Evolutionary conservation across 768 basidiomycete genomes (phyloP).

Genomic region (Holtermannia corniformis): DNA sequence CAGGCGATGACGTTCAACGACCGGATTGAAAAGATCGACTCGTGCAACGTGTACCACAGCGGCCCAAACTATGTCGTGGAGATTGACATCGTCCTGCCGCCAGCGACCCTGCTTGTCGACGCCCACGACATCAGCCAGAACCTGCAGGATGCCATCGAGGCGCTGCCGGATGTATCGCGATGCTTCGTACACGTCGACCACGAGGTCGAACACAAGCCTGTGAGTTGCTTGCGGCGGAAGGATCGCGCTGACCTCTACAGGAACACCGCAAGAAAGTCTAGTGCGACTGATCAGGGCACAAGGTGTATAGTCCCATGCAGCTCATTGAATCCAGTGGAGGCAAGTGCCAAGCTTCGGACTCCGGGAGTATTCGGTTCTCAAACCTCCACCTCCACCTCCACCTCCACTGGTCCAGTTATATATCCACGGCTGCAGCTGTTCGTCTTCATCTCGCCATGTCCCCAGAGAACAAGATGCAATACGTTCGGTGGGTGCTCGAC

Average conservation of each 20-base stretch:
- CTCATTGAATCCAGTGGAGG: too few species aligned
- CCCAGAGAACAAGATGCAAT: neutral
- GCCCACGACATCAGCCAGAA: slow-evolving; percentile 41
- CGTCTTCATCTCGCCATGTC: neutral
- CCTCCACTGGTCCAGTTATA: too few species aligned
- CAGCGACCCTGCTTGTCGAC: slow-evolving; percentile 73
- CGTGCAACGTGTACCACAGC: slow-evolving; percentile 78
- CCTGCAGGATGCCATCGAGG: slow-evolving; percentile 61
- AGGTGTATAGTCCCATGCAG: too few species aligned
- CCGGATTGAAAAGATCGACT: slow-evolving; percentile 78
- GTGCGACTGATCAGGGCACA: too few species aligned
- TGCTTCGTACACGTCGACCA: slow-evolving; percentile 95
- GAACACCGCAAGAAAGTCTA: slow-evolving; percentile 28
- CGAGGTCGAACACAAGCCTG: slow-evolving; percentile 71
- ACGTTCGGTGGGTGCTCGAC: neutral
- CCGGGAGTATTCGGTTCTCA: too few species aligned
- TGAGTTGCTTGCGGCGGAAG: slow-evolving; percentile 29
- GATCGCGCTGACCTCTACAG: slow-evolving; percentile 4
- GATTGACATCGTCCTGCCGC: slow-evolving; percentile 86
- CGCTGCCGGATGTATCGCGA: slow-evolving; percentile 76
- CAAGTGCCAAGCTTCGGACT: too few species aligned
- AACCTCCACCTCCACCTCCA: too few species aligned
- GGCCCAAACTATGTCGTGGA: slow-evolving; percentile 74
- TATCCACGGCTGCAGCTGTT: too few species aligned
- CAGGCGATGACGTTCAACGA: slow-evolving; percentile 70